Evolutionary conservation across 495 filamentous ascomycete species (phyloP).

Genomic region (Aspergillus egyptiacus): DNA sequence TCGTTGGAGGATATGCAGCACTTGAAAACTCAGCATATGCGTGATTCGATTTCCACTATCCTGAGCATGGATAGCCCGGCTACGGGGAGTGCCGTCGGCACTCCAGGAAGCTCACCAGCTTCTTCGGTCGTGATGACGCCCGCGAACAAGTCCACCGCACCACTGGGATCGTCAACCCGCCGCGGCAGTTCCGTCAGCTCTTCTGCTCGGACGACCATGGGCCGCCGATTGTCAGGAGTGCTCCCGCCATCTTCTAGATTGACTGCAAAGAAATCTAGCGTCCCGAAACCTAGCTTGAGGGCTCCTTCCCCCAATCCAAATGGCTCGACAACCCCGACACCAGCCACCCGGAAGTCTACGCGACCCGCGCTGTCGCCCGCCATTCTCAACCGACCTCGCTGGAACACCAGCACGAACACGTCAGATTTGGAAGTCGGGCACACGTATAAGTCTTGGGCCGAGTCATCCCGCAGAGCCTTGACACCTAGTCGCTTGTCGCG

Average conservation of each 20-base stretch:
- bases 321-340: conserved; percentile 52
- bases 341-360: conserved; percentile 39
- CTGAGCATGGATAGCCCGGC: conserved; percentile 80
- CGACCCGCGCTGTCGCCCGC: conserved; percentile 39
- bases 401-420: conserved; percentile 72
- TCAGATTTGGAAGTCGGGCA: conserved; percentile 61
- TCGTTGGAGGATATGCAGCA: conserved; percentile 68
- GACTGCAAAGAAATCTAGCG: conserved; percentile 32
- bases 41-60: conserved; percentile 91
- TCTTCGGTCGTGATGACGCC: conserved; percentile 73
- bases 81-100: conserved; percentile 64
- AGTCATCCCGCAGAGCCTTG: conserved; percentile 51
- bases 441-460: conserved; percentile 59
- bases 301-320: conserved; percentile 41
- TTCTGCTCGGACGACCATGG: conserved; percentile 42
- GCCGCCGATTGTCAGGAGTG: conserved; percentile 40
- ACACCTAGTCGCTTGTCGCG: conserved; percentile 31
- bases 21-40: conserved; percentile 61
- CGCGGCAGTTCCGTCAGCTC: conserved; percentile 49
- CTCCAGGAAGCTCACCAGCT: conserved; percentile 82
- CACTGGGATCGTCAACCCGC: conserved; percentile 41
- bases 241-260: conserved; percentile 29
- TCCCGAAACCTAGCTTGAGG: conserved; percentile 29
- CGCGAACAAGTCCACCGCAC: conserved; percentile 32
- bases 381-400: conserved; percentile 61